Conservation (phyloP, 441 rosid species). For the Adansonia rubrostipa region DNA sequence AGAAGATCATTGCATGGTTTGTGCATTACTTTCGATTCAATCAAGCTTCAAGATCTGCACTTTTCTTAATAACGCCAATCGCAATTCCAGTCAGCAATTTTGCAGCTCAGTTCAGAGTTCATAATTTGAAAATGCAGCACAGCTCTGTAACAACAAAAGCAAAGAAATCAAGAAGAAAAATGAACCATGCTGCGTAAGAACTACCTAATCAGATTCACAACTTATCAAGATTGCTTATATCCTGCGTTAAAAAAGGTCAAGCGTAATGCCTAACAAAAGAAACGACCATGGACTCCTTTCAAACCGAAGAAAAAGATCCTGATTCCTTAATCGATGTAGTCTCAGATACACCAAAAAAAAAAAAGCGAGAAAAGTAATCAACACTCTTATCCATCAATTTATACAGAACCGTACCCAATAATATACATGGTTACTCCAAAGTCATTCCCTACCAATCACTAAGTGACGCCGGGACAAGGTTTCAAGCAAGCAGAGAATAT, state of each 20-base stretch:
- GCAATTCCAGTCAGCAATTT: neutral
- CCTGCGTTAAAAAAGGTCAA: too few relatives aligned
- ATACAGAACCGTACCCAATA: too few relatives aligned
- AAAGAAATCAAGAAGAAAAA: neutral
- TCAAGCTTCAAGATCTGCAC: neutral
- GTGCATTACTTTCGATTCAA: neutral
- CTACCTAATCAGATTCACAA: too few relatives aligned
- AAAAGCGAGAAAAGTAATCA: too few relatives aligned
- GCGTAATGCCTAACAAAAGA: neutral
- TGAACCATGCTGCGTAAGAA: too few relatives aligned
- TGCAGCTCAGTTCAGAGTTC: neutral
- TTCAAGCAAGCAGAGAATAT: neutral
- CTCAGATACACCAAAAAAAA: neutral
- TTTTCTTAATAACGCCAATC: neutral
- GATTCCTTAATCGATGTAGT: neutral
- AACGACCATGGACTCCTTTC: neutral
- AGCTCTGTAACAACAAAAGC: conserved; percentile 6
- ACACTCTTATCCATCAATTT: too few relatives aligned
- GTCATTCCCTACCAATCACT: neutral
- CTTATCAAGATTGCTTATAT: too few relatives aligned
- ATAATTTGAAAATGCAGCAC: neutral
- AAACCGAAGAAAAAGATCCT: neutral
- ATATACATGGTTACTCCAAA: neutral
- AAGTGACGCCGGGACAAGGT: neutral
- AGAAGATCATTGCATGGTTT: neutral